These are phyloP conservation scores for Hanseniaspora clermontiae DNA, from an alignment of 805 yeast species.

Conservation along the genomic window DNA sequence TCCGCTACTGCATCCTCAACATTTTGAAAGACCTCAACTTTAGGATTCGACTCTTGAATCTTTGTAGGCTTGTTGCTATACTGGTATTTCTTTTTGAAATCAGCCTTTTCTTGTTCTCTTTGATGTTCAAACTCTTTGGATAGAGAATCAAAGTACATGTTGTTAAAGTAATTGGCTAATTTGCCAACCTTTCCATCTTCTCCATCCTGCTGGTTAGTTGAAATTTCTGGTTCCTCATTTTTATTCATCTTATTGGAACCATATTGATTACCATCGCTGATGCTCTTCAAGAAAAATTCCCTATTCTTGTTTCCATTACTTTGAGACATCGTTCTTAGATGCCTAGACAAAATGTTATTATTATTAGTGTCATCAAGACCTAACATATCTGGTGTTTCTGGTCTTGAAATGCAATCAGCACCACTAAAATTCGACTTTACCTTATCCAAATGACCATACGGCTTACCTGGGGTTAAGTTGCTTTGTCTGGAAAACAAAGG, in stretches of 20 bases:
- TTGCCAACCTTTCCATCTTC: conserved; percentile 41
- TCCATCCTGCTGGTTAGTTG: too few species aligned
- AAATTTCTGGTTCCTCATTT: conserved; percentile 28
- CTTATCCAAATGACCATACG: not conserved
- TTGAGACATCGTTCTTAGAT: conserved; percentile 13
- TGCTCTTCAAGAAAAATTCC: not conserved
- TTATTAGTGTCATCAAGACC: not conserved
- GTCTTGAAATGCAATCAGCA: not conserved
- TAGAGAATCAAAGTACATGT: conserved; percentile 64
- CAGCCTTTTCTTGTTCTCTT: conserved; percentile 63
- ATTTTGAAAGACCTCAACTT: conserved; percentile 79
- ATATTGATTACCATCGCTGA: not conserved
- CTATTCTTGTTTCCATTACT: conserved; percentile 14
- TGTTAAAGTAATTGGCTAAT: conserved; percentile 55
- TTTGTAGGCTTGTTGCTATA: conserved; percentile 39
- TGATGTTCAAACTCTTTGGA: conserved; percentile 80
- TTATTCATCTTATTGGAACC: not conserved
- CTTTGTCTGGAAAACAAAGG: not conserved
- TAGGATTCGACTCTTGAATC: conserved; percentile 64
- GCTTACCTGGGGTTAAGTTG: not conserved
- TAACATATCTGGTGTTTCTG: not conserved
- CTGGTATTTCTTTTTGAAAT: conserved; percentile 45
- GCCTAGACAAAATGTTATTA: conserved; percentile 9
- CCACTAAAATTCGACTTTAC: not conserved
- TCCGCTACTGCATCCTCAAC: conserved; percentile 78